Conservation (phyloP, 768 basidiomycete genomes). For the Leccinum fibrillosum region DNA sequence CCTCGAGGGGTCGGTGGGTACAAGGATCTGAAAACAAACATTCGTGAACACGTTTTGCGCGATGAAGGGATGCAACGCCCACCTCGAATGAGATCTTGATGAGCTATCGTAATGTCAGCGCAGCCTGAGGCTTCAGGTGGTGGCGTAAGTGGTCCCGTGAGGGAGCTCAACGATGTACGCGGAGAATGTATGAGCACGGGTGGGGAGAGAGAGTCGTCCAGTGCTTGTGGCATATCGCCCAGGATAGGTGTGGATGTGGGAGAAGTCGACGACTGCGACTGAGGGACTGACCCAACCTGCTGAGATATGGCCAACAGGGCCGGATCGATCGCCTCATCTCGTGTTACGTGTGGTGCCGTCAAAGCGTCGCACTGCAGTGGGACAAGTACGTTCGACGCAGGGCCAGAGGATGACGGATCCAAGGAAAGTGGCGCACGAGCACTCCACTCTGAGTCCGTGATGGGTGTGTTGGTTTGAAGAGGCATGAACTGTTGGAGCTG, state of each 20-base stretch:
- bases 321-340: constrained; percentile 32
- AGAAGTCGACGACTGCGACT: background rate
- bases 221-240: background rate
- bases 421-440: background rate
- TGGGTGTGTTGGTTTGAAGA: constrained; percentile 4
- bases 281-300: background rate
- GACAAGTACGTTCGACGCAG: background rate
- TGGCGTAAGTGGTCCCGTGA: constrained; percentile 27
- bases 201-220: constrained; percentile 6
- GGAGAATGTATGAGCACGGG: constrained; percentile 28
- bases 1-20: constrained; percentile 2
- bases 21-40: constrained; percentile 2
- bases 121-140: constrained; percentile 9
- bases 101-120: constrained; percentile 1
- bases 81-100: constrained; percentile 11
- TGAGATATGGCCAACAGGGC: constrained; percentile 30
- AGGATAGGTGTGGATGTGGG: background rate
- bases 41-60: constrained; percentile 2
- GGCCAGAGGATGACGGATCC: background rate
- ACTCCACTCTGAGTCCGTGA: constrained; percentile 11
- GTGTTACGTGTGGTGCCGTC: background rate
- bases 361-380: background rate
- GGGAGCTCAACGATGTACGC: constrained; percentile 31
- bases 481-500: constrained; percentile 46
- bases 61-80: background rate